phyloP scores from a whole-genome alignment of 2,329 filamentous ascomycete species.

The Neopestalotiopsis sp. region DNA sequence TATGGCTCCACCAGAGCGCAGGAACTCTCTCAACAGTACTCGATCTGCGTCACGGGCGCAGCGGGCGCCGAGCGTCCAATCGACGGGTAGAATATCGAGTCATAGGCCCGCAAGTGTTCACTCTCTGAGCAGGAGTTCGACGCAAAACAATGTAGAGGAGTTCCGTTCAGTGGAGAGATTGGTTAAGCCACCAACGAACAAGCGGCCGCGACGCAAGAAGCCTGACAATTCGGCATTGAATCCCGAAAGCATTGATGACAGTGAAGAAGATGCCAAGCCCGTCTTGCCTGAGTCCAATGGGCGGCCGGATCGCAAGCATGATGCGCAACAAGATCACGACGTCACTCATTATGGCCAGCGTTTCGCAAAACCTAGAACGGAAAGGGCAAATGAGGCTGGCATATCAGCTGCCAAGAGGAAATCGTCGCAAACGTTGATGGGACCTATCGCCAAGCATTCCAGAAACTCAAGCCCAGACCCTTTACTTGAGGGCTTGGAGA shows the following conservation, averaged over 20 bases:
- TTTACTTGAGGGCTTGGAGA: neutral
- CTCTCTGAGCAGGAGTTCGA: conserved; percentile 4
- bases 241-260: conserved; percentile 5
- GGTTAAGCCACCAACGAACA: neutral
- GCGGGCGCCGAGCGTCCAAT: neutral
- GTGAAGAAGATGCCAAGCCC: neutral
- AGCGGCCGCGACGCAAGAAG: neutral
- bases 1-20: neutral
- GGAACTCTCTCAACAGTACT: neutral
- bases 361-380: neutral
- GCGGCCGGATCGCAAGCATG: neutral
- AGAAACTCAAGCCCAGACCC: conserved; percentile 17
- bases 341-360: neutral
- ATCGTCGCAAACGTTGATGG: neutral
- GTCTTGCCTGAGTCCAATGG: neutral
- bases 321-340: too few species aligned
- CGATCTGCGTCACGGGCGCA: neutral
- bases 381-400: neutral
- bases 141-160: neutral
- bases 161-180: neutral
- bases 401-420: neutral
- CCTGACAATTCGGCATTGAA: neutral
- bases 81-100: neutral
- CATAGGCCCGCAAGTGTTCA: conserved; percentile 5
- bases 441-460: neutral